Evolutionary conservation across 2,329 filamentous ascomycete species (phyloP).

Genomic region (Phyllosticta capitalensis): DNA sequence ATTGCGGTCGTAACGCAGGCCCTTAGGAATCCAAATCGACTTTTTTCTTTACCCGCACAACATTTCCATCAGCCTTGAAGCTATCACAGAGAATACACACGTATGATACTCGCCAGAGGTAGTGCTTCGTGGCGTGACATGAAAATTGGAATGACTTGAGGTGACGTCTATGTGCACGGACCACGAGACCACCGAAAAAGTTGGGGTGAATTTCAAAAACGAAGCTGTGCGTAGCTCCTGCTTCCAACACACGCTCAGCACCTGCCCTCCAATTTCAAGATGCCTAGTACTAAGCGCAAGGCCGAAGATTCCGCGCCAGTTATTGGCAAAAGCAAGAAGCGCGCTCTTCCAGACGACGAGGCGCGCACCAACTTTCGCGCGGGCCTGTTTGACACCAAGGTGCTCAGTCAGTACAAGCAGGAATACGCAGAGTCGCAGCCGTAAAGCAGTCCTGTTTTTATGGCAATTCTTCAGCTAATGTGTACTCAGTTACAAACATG

Average conservation of each 20-base stretch:
- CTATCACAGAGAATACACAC: background rate
- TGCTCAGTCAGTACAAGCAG: constrained; percentile 24
- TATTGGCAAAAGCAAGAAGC: constrained; percentile 34
- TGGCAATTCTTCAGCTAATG: constrained; percentile 3
- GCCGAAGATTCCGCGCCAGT: constrained; percentile 22
- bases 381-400: constrained; percentile 28
- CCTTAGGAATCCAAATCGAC: too few relatives aligned
- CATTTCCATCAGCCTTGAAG: too few relatives aligned
- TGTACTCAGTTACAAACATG: constrained; percentile 66
- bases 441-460: constrained; percentile 18
- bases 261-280: background rate
- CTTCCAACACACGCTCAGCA: background rate
- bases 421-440: constrained; percentile 31
- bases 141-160: constrained; percentile 1
- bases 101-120: constrained; percentile 7
- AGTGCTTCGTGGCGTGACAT: constrained; percentile 3
- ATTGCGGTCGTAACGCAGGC: too few relatives aligned
- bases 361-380: constrained; percentile 30
- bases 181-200: constrained; percentile 2
- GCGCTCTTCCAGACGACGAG: constrained; percentile 31
- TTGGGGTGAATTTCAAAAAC: constrained; percentile 4
- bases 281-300: constrained; percentile 31
- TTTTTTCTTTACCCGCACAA: too few relatives aligned
- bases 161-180: background rate
- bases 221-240: constrained; percentile 1